Evolutionary conservation across 176 grass and related monocot genomes (phyloP), one percentile per base, ranked within the genome.

Genomic region (Miscanthus lutarioriparius): DNA sequence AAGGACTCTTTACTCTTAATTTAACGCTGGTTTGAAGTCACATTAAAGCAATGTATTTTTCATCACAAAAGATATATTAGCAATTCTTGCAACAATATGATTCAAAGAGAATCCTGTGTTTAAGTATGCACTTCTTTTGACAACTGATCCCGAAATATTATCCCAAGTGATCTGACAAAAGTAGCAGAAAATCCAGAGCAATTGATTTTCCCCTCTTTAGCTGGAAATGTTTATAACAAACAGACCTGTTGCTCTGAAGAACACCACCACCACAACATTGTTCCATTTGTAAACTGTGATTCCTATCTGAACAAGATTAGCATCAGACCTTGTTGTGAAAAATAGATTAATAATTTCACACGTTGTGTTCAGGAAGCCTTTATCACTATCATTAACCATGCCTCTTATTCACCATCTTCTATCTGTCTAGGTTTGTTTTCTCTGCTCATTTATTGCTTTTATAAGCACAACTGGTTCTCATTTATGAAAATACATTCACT

Each of bases 401-500:
- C 67, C 67, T 39, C 35, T 82, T 61, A 36, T 48, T 70, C 62
- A 82, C 64, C 62, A 48, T 27, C 28, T 87, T 35, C 53, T 45
- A 40, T 56, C 33, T 83, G 33, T 12, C 11, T 84, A 20, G 12
- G 35, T 66, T 79, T 66, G 30, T 12, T 72, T 49, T 64, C 11
- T 5, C 23, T 66, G 40, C 51, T 72, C 37, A 3, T 45, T 69
- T 47, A 7, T 48, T 67, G 14, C 45, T 80, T 62, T 7, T 30
- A 30, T 45, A 74, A 48, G 64, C 25, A 72, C 8, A 47, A 26
- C 8, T 64, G 41, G 33, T 73, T 77, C 56, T 39, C 30, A 71
- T 64, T 75, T 47, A 71, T 80, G 75, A 69, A 79, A 41, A 25
- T 86, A 41, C 49, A 6, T 73, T 68, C 78, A 40, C 27, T 54